These are phyloP conservation scores for Coniochaeta ligniaria DNA, from an alignment of 2,329 filamentous ascomycete genomes.

Conservation along the genomic window DNA sequence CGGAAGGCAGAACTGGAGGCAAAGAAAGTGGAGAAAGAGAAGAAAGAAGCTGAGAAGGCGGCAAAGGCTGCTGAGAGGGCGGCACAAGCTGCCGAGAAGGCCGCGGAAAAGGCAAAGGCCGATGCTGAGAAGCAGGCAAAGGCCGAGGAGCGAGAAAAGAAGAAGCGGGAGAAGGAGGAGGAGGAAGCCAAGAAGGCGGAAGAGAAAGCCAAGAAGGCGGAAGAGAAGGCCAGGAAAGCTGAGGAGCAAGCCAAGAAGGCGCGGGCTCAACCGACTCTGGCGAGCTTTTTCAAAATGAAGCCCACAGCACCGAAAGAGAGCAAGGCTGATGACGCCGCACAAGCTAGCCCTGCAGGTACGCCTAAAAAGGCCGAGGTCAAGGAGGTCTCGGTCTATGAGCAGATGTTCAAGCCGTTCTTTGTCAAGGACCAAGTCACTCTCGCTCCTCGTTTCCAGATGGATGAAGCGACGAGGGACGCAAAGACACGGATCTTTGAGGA, in stretches of 20 bases:
- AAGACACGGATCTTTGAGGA: constrained; percentile 47
- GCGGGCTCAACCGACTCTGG: constrained; percentile 38
- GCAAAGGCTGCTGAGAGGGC: constrained; percentile 26
- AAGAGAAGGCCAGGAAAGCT: neutral
- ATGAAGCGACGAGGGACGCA: constrained; percentile 44
- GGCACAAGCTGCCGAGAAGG: constrained; percentile 26
- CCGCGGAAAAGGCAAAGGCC: constrained; percentile 29
- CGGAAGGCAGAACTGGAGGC: constrained; percentile 23
- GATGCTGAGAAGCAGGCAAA: constrained; percentile 18
- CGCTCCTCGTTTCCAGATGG: constrained; percentile 54
- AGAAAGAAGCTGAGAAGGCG: constrained; percentile 22
- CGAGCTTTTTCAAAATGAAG: constrained; percentile 34
- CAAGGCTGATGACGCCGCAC: constrained; percentile 15
- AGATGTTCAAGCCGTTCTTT: constrained; percentile 75
- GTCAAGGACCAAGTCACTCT: constrained; percentile 66
- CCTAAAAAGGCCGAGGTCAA: constrained; percentile 18
- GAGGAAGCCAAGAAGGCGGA: constrained; percentile 30
- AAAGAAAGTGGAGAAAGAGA: constrained; percentile 26
- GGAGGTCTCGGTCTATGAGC: constrained; percentile 51
- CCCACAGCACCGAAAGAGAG: constrained; percentile 34
- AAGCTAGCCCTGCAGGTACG: constrained; percentile 15
- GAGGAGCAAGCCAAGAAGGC: constrained; percentile 30
- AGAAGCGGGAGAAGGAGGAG: constrained; percentile 44
- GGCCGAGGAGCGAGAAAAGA: constrained; percentile 34
- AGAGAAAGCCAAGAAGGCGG: neutral